Conservation (phyloP, 2,329 filamentous ascomycete species). For the Lecanicillium sp. region DNA sequence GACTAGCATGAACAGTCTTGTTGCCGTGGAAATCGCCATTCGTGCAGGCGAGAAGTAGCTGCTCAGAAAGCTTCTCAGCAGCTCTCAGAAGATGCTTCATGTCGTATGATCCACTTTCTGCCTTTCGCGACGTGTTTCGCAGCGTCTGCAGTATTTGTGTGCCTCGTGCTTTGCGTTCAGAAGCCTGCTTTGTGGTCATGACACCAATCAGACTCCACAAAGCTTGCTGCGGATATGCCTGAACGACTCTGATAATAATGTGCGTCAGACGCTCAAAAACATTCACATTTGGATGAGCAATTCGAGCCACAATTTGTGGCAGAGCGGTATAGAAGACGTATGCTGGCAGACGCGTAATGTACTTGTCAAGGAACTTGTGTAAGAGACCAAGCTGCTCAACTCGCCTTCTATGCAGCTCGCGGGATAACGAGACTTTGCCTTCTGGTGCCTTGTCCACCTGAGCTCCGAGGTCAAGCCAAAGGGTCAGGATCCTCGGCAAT, state of each 20-base stretch:
- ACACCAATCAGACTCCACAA: constrained; percentile 87
- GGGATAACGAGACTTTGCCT: constrained; percentile 42
- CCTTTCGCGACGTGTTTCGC: constrained; percentile 38
- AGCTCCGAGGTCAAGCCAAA: constrained; percentile 89
- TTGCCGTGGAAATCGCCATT: constrained; percentile 64
- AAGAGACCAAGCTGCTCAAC: constrained; percentile 59
- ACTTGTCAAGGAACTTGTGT: constrained; percentile 71
- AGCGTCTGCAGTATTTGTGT: constrained; percentile 43
- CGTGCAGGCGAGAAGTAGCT: constrained; percentile 73
- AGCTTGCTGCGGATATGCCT: constrained; percentile 80
- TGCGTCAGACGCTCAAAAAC: constrained; percentile 70
- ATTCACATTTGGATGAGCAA: constrained; percentile 72
- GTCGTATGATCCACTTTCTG: constrained; percentile 45
- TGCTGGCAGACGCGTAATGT: constrained; percentile 61
- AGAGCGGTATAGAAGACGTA: constrained; percentile 77
- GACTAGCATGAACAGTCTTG: constrained; percentile 59
- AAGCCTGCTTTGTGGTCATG: constrained; percentile 65
- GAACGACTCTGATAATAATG: constrained; percentile 82
- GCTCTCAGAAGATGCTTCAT: constrained; percentile 64
- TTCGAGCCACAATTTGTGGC: constrained; percentile 91
- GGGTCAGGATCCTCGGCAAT: constrained; percentile 78
- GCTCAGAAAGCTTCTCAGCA: constrained; percentile 76
- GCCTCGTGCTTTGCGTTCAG: constrained; percentile 53
- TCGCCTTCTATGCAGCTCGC: constrained; percentile 45
- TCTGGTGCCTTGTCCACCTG: constrained; percentile 57